These are phyloP conservation scores for Colletotrichum phormii DNA, from an alignment of 2,329 filamentous ascomycete species.

Conservation along the genomic window DNA sequence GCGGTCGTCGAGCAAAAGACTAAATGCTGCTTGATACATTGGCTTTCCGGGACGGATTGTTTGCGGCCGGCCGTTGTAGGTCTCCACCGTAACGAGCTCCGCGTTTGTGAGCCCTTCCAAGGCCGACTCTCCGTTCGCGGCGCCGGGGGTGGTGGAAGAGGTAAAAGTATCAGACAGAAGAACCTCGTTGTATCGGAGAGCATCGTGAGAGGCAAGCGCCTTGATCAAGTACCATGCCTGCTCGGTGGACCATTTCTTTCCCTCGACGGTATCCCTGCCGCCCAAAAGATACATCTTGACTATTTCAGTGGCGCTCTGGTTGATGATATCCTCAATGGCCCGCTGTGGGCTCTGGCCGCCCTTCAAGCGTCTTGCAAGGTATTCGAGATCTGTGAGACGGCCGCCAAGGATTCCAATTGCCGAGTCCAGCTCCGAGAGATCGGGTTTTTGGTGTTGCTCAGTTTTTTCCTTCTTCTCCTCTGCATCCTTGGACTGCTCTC, in stretches of 20 bases:
- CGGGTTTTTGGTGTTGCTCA: constrained; percentile 44
- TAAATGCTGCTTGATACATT: constrained; percentile 87
- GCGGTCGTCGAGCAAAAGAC: constrained; percentile 74
- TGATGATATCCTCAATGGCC: constrained; percentile 89
- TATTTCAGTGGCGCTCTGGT: constrained; percentile 89
- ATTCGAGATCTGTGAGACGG: constrained; percentile 94
- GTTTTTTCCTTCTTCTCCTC: constrained; percentile 44
- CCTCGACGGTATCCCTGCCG: constrained; percentile 56
- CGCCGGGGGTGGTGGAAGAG: constrained; percentile 58
- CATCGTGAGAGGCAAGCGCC: constrained; percentile 74
- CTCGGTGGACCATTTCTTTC: constrained; percentile 79
- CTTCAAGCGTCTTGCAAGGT: constrained; percentile 89
- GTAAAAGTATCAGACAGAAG: constrained; percentile 82
- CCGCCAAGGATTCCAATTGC: constrained; percentile 88
- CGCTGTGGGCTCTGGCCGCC: constrained; percentile 84
- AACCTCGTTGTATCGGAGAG: constrained; percentile 86
- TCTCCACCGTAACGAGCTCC: constrained; percentile 84
- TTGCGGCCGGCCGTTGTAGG: constrained; percentile 80
- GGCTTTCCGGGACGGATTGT: constrained; percentile 85
- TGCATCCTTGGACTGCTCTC: constrained; percentile 39
- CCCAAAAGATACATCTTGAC: constrained; percentile 91
- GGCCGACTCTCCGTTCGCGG: constrained; percentile 75
- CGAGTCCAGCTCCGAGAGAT: constrained; percentile 79
- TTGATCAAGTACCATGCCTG: constrained; percentile 94
- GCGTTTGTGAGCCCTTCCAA: constrained; percentile 85